A percentile compares a stretch with the other conserved stretches of the same genome.
Conservation (phyloP, 2,329 filamentous ascomycete species). For the Hypoxylon sp. region DNA sequence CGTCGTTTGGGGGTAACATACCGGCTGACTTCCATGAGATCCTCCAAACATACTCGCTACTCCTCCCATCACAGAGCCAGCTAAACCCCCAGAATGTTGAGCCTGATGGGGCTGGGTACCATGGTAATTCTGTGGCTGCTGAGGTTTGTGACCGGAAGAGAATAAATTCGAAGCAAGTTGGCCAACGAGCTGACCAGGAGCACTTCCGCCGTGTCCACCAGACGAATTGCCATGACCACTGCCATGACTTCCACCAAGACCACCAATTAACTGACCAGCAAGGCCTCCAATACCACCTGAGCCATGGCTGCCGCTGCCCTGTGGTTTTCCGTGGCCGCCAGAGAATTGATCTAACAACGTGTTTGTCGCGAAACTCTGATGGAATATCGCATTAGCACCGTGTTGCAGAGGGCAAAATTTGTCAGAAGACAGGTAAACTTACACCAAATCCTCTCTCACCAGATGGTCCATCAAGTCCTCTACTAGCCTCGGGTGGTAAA, state of each 20-base stretch:
- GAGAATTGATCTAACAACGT: constrained; percentile 64
- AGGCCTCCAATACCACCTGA: constrained; percentile 63
- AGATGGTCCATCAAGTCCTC: constrained; percentile 66
- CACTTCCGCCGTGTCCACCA: constrained; percentile 48
- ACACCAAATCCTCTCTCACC: constrained; percentile 77
- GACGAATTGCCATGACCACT: constrained; percentile 48
- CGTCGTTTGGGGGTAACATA: constrained; percentile 49
- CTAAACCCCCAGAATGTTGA: constrained; percentile 63
- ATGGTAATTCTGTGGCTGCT: constrained; percentile 64
- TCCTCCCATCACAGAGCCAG: constrained; percentile 68
- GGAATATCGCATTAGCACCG: constrained; percentile 46
- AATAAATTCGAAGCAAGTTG: constrained; percentile 70
- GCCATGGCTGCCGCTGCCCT: constrained; percentile 55
- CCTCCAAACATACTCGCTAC: constrained; percentile 68
- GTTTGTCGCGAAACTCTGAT: constrained; percentile 73
- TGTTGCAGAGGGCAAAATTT: constrained; percentile 39
- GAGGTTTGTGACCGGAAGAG: constrained; percentile 64
- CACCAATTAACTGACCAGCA: constrained; percentile 61
- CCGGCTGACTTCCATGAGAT: constrained; percentile 58
- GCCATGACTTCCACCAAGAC: constrained; percentile 49
- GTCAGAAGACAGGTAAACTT: constrained; percentile 57
- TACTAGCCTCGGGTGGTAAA: constrained; percentile 64
- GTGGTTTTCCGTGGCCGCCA: constrained; percentile 61
- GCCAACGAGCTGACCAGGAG: constrained; percentile 68
- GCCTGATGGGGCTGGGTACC: constrained; percentile 59